Evolutionary conservation across 2,329 filamentous ascomycete species (phyloP), one percentile per base, ranked within the genome.

Genomic region (Sclerotinia spermophila): DNA sequence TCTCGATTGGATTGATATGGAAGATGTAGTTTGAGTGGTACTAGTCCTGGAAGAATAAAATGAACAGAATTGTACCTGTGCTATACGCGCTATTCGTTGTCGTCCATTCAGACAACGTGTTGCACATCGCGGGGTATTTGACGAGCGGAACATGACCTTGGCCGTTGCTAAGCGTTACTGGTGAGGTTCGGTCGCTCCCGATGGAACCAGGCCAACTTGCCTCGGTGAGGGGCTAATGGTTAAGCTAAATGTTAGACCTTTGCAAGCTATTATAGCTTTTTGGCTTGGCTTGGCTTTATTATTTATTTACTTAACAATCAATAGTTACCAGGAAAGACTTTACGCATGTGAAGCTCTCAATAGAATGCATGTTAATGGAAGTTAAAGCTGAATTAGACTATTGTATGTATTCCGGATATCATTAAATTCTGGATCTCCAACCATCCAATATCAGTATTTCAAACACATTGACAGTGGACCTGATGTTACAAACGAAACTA

Each of bases 111-210:
- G 38, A 53, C 24, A 38, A 38, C 24, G 62, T 66, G 62, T 21
- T 66, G 62, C 24, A 45, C 53, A 66, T 53, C 62, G 62, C 62
- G 62, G 62, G 62, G 62, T 66, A 30, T 35, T 42, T 66, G 24
- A 66, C 45, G 40, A 53, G 62, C 35, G 62, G 62, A 53, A 53
- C 62, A 66, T 66, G 48, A n/a, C 27, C 62, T 53, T 66, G 45
- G 45, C 62, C 62, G 62, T 42, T 40, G 11, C n/a, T 66, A 66
- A 53, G 62, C 62, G 62, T 30, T 27, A 30, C 44, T 51, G 59
- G 15, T 61, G 30, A n/a, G 33, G 21, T 27, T 64, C 44, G 56
- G 11, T 42, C 38, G 38, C 58, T 60, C 58, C 58, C 38, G 58
- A 42, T 27, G n/a, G n/a, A 3, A 13, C 10, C 19, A 48, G 11